Conservation (phyloP, 768 basidiomycete species). For the Kwoniella heveanensis region DNA sequence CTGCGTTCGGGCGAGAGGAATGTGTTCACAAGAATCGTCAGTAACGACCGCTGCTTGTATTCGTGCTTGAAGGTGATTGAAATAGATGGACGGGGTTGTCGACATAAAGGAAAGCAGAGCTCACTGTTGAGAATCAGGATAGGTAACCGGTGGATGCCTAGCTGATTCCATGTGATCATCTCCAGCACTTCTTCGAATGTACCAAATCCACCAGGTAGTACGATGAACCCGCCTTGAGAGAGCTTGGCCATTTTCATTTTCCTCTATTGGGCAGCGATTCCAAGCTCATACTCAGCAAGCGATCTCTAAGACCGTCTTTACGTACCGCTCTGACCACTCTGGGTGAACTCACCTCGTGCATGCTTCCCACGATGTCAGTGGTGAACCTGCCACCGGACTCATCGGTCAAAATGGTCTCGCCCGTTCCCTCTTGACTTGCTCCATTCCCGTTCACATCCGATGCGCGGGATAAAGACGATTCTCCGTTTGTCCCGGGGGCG, state of each 20-base stretch:
- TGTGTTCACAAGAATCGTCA: too few species aligned
- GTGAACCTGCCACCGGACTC: constrained; percentile 38
- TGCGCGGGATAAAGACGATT: background rate
- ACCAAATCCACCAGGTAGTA: constrained; percentile 89
- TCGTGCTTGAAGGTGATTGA: too few species aligned
- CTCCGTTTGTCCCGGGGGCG: constrained; percentile 13
- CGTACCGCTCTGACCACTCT: too few species aligned
- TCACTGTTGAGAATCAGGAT: constrained; percentile 75
- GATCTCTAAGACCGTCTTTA: too few species aligned
- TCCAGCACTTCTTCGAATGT: constrained; percentile 97
- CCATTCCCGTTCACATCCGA: constrained; percentile 64
- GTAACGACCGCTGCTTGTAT: too few species aligned
- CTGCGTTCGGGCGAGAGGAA: too few species aligned
- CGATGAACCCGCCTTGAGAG: constrained; percentile 73
- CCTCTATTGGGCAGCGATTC: constrained; percentile 60
- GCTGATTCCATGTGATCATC: constrained; percentile 90
- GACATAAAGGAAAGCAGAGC: constrained; percentile 13
- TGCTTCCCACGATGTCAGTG: constrained; percentile 46
- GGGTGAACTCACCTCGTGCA: constrained; percentile 56
- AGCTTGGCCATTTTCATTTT: constrained; percentile 88
- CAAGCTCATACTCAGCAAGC: background rate
- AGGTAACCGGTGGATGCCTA: constrained; percentile 61
- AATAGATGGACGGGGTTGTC: too few species aligned
- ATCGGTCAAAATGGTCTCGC: constrained; percentile 37
- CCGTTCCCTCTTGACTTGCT: constrained; percentile 59